A percentile compares a stretch with the other conserved stretches of the same genome.
Evolutionary conservation across 2,329 filamentous ascomycete species (phyloP).

Genomic region (Penicillium verrucosum): DNA sequence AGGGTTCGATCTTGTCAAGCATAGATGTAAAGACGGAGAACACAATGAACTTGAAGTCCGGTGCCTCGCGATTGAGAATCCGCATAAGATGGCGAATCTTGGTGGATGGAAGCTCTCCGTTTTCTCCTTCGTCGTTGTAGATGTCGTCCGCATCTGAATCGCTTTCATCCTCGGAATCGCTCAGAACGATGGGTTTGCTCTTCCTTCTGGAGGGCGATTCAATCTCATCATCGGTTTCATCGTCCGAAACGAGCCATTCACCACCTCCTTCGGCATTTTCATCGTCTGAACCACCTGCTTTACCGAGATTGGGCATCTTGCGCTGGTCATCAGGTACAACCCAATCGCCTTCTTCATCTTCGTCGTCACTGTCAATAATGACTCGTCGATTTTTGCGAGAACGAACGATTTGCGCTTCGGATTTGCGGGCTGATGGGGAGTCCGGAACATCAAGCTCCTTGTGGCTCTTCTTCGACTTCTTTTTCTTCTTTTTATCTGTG

Average conservation of each 20-base stretch:
- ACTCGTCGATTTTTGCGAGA: constrained; percentile 42
- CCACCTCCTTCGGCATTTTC: constrained; percentile 85
- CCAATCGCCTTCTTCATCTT: constrained; percentile 72
- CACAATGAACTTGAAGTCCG: constrained; percentile 92
- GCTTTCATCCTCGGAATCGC: constrained; percentile 34
- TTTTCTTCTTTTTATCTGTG: constrained; percentile 41
- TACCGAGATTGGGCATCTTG: constrained; percentile 61
- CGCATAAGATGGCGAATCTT: constrained; percentile 85
- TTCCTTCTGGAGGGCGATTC: constrained; percentile 29
- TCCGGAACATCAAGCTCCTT: constrained; percentile 34
- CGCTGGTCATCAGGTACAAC: constrained; percentile 68
- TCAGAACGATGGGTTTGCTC: constrained; percentile 19
- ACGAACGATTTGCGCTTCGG: constrained; percentile 24
- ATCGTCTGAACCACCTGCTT: constrained; percentile 79
- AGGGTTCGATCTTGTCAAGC: constrained; percentile 93
- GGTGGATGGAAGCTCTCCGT: constrained; percentile 62
- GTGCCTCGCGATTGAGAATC: constrained; percentile 74
- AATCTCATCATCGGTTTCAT: constrained; percentile 47
- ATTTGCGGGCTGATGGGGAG: constrained; percentile 22
- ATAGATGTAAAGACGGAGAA: constrained; percentile 99
- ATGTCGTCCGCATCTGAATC: constrained; percentile 40
- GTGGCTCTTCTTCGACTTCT: constrained; percentile 49
- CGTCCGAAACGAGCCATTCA: constrained; percentile 70
- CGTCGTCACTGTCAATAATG: constrained; percentile 55
- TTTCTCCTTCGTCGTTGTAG: constrained; percentile 33